These are phyloP conservation scores for Ogataea nonfermentans DNA, from an alignment of 805 yeast species.

Conservation along the genomic window DNA sequence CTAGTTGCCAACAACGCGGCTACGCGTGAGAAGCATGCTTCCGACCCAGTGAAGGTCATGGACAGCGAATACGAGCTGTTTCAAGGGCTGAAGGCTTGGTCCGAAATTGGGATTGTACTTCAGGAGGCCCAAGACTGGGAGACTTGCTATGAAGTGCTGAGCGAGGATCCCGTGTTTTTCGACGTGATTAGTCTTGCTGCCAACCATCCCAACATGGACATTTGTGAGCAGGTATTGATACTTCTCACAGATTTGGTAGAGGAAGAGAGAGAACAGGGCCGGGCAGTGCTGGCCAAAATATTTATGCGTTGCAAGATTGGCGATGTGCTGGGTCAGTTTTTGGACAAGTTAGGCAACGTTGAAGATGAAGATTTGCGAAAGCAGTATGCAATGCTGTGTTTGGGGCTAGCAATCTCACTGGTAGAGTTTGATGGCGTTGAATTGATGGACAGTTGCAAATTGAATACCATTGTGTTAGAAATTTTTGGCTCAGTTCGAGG, in stretches of 20 bases:
- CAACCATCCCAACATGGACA: constrained; percentile 19
- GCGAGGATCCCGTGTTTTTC: constrained; percentile 4
- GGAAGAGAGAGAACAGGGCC: constrained; percentile 4
- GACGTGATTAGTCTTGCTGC: constrained; percentile 16
- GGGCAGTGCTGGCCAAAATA: constrained; percentile 2
- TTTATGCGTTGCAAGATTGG: constrained; percentile 5
- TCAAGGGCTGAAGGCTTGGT: constrained; percentile 18
- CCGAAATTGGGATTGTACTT: constrained; percentile 20
- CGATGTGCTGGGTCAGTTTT: constrained; percentile 10
- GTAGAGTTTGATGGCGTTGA: constrained; percentile 4
- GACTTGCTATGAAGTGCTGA: constrained; percentile 10
- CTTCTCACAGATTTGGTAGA: constrained; percentile 15
- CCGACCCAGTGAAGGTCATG: constrained; percentile 16
- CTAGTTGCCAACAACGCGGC: constrained; percentile 12
- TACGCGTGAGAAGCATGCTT: constrained; percentile 10
- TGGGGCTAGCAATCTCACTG: constrained; percentile 9
- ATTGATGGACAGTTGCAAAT: background rate
- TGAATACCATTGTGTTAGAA: constrained; percentile 9
- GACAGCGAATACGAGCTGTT: constrained; percentile 23
- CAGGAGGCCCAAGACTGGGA: constrained; percentile 13
- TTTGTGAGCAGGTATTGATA: constrained; percentile 14
- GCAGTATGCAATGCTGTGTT: constrained; percentile 10
- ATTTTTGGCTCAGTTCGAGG: constrained; percentile 1
- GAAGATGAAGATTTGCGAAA: constrained; percentile 2
- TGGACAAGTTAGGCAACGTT: constrained; percentile 1